Evolutionary conservation across 257 asterid species (phyloP), one percentile per base, ranked within the genome.

Genomic region (Agastache rugosa): DNA sequence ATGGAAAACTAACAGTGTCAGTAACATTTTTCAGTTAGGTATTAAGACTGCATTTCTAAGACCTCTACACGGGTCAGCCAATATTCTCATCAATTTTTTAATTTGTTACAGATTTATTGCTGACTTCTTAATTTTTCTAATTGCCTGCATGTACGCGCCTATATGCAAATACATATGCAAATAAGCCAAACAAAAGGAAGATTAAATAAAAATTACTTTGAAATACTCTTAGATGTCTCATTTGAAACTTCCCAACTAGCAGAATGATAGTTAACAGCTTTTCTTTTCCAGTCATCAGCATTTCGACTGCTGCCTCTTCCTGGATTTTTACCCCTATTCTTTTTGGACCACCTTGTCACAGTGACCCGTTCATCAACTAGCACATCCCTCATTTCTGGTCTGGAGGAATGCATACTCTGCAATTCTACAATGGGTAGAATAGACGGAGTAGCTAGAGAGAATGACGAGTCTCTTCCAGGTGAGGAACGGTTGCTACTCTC

Each of bases 301-400:
- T 79, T 88, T 55, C 79, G 87, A 12, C 88, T 76, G 85, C 83
- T 76, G 85, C 83, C 80, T 78, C 83, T 83, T 59, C 80, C 78
- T 1, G 82, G 76, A 59, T 54, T 72, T 79, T 81, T 86, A 55
- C 79, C 69, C 80, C 68, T 76, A 45, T 81, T 84, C 82, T 93
- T 95, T 83, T 86, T 91, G 73, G 98, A 87, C 99, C 96, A 95
- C 76, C 97, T 86, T 19, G 97, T 92, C 77, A 93, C 62, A 4
- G 96, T 89, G 64, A 95, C 95, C 17, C 84, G 91, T 69, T 95
- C 97, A 76, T 95, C 97, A 76, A 92, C 82, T 50, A 86, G 85
- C 72, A 89, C 97, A n/a, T 95, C 96, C 80, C 94, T 82, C 55
- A 85, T 78, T 68, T 92, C 97, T 42, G 81, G 80, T 84, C 58